phyloP scores from a whole-genome alignment of 73 alveolate genomes.

The Tetrahymena malaccensis region DNA sequence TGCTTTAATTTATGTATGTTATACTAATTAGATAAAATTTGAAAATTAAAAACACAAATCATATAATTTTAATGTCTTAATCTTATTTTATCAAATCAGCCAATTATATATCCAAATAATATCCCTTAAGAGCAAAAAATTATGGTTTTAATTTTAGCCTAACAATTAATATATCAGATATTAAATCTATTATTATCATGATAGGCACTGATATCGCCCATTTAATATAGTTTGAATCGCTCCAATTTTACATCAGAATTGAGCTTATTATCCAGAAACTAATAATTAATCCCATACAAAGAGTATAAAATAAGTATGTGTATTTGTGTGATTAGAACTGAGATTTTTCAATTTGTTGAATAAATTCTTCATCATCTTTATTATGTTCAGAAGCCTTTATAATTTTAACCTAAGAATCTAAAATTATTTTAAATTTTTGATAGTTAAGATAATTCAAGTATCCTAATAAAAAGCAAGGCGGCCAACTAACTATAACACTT shows the following conservation, averaged over 20 bases:
- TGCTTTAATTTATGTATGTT: too few relatives aligned
- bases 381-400: not conserved
- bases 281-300: not conserved
- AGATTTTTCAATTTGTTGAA: not conserved
- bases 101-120: not conserved
- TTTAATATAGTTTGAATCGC: not conserved
- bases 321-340: not conserved
- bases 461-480: not conserved
- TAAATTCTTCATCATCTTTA: not conserved
- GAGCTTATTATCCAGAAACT: not conserved
- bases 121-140: not conserved
- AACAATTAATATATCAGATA: not conserved
- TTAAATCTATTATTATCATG: not conserved
- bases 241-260: not conserved
- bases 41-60: not conserved
- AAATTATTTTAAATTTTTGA: not conserved
- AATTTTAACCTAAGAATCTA: not conserved
- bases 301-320: not conserved
- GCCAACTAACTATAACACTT: not conserved
- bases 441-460: not conserved
- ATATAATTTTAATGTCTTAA: not conserved
- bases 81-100: not conserved
- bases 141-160: not conserved
- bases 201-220: not conserved
- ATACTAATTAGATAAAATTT: too few relatives aligned